Evolutionary conservation across 176 grass and related monocot species (phyloP), one percentile per base, ranked within the genome.

Genomic region (Aegilops speltoides): DNA sequence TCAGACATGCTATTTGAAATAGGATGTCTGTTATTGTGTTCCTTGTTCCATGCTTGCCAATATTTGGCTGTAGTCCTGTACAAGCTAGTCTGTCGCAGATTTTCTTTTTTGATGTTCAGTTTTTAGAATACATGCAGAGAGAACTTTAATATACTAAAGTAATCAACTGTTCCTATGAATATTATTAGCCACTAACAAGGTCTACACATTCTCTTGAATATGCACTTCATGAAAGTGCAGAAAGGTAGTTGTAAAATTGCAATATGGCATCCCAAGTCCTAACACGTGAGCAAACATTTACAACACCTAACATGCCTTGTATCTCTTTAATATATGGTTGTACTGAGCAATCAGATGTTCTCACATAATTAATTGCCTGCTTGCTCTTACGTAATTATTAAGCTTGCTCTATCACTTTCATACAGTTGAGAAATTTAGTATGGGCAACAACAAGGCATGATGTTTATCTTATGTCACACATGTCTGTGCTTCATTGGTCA

Each of bases 391-490:
- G 8, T 2, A 61, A 69, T 26, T 80, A 29, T 80, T 88, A 68
- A 73, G 3, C 25, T 67, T 3, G 10, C 23, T 62, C 40, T 8
- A 5, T 48, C 13, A 11, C 70, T 87, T 22, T 83, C 14, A 88
- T 85, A 73, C 91, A 95, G 96, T 84, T 98, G 86, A 95, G 93
- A 84, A 98, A 98, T 91, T 89, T 95, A 83, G 87, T 92, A 31
- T 98, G 95, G 93, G 91, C 95, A 63, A 90, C 91, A 20, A 89
- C 95, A 88, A 95, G 84, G 77, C 89, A 98, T 64, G 93, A 98
- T 82, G 91, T 92, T 37, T 98, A 98, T 86, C 87, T 98, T 40
- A 84, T 92, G 86, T 93, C 91, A 61, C 36, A 92, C 63, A 88
- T 81, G 86, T 93, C 89, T 77, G 73, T 92, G 37, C 88, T 95